phyloP scores from a whole-genome alignment of 2,329 filamentous ascomycete species.

The Pseudopyrenochaeta lycopersici region DNA sequence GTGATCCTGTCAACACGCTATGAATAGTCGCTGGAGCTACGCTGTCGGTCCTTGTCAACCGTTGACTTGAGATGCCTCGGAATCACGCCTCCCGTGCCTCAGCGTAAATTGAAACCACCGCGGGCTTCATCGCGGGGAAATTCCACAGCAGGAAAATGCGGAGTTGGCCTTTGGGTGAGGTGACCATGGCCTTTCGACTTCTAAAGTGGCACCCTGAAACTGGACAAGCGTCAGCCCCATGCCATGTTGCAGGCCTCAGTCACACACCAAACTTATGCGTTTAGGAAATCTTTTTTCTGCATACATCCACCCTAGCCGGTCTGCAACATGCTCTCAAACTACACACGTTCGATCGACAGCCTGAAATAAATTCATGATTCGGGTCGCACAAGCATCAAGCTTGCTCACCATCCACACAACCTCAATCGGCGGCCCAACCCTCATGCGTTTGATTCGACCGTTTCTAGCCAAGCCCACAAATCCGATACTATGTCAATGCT shows the following conservation, averaged over 20 bases:
- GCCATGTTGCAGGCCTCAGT: constrained; percentile 33
- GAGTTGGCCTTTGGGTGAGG: constrained; percentile 4
- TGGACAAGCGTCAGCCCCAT: constrained; percentile 39
- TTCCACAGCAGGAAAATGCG: background rate
- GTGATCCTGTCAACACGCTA: background rate
- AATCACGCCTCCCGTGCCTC: background rate
- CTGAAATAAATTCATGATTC: constrained; percentile 25
- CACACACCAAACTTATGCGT: constrained; percentile 49
- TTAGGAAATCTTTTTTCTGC: constrained; percentile 36
- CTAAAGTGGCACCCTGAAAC: constrained; percentile 39
- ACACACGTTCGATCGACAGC: constrained; percentile 39
- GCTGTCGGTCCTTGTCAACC: background rate
- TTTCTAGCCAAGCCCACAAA: constrained; percentile 30
- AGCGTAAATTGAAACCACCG: background rate
- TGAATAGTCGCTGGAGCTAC: background rate
- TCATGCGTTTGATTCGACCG: constrained; percentile 46
- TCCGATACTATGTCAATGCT: constrained; percentile 25
- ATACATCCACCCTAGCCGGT: constrained; percentile 27
- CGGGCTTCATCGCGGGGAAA: constrained; percentile 1
- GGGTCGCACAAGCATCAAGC: constrained; percentile 24
- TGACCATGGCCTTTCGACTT: constrained; percentile 8
- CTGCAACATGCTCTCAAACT: constrained; percentile 49
- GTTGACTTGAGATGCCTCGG: background rate
- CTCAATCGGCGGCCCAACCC: constrained; percentile 21
- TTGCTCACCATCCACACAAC: constrained; percentile 23